Conservation (phyloP, 176 grass and related monocot species). For the Pontederia crassipes region DNA sequence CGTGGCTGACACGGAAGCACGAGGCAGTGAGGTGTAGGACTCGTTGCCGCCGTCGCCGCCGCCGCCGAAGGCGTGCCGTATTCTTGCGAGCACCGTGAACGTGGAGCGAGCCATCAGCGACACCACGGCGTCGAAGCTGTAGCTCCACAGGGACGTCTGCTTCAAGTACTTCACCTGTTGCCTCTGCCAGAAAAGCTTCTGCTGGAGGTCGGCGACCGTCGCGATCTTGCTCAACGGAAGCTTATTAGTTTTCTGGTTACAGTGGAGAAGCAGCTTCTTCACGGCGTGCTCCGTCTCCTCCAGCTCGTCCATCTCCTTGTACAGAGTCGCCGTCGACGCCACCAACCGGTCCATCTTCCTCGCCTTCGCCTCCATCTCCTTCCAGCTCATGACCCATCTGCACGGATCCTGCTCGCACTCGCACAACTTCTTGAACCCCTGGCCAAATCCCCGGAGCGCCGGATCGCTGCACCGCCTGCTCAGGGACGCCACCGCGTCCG, state of each 20-base stretch:
- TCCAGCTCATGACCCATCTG: constrained; percentile 48
- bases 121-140: constrained; percentile 51
- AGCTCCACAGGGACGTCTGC: constrained; percentile 65
- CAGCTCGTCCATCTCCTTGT: constrained; percentile 64
- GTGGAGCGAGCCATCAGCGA: constrained; percentile 35
- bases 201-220: constrained; percentile 50
- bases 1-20: constrained; percentile 42
- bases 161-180: constrained; percentile 81
- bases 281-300: constrained; percentile 50
- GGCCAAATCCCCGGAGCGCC: constrained; percentile 29
- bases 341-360: constrained; percentile 58
- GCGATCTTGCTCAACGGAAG: constrained; percentile 50
- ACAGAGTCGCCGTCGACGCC: constrained; percentile 31
- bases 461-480: constrained; percentile 46
- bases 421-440: constrained; percentile 40
- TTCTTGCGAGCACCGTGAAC: constrained; percentile 52
- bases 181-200: constrained; percentile 61
- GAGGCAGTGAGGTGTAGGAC: constrained; percentile 17
- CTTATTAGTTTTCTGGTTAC: constrained; percentile 8
- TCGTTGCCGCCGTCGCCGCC: constrained; percentile 4
- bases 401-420: constrained; percentile 43
- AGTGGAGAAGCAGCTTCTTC: constrained; percentile 42
- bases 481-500: constrained; percentile 33
- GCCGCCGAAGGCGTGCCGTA: constrained; percentile 56
- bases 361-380: constrained; percentile 59